phyloP scores from a whole-genome alignment of 208 protist genomes.

The Crithidia fasciculata region DNA sequence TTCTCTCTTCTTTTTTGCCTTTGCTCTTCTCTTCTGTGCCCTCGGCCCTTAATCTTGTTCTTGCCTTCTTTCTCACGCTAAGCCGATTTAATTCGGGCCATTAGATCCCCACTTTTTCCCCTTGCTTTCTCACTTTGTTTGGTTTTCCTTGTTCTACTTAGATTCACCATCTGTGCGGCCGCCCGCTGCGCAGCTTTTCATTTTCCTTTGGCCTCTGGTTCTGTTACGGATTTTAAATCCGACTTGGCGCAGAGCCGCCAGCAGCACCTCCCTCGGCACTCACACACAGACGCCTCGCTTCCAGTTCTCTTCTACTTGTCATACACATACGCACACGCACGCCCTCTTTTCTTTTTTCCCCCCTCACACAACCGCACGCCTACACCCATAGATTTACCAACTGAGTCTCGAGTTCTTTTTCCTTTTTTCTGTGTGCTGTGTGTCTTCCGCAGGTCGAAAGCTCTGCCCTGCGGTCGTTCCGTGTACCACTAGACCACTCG shows the following conservation, averaged over 20 bases:
- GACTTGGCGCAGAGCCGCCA: no score
- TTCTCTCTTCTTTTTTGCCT: no score
- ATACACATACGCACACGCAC: no score
- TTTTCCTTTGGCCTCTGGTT: not conserved
- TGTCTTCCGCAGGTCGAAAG: no score
- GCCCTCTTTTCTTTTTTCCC: no score
- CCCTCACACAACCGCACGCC: not conserved
- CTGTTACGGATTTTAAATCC: not conserved
- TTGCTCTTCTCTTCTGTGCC: no score
- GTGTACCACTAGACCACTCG: slow-evolving; percentile 3
- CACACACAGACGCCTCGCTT: no score
- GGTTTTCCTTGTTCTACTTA: slow-evolving; percentile 12
- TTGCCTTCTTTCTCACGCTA: no score
- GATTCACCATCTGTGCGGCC: not conserved
- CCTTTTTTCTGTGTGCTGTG: not conserved
- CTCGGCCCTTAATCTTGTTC: no score
- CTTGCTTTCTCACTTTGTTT: not conserved
- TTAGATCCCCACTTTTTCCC: not conserved
- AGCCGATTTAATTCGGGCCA: not conserved
- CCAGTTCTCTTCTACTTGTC: no score
- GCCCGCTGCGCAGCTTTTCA: not conserved
- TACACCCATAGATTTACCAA: not conserved
- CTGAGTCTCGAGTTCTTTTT: slow-evolving; percentile 4
- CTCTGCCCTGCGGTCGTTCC: no score
- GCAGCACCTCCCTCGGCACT: no score